Evolutionary conservation across 2,329 filamentous ascomycete species (phyloP), one percentile per base, ranked within the genome.

Genomic region (Phyllosticta capitalensis): DNA sequence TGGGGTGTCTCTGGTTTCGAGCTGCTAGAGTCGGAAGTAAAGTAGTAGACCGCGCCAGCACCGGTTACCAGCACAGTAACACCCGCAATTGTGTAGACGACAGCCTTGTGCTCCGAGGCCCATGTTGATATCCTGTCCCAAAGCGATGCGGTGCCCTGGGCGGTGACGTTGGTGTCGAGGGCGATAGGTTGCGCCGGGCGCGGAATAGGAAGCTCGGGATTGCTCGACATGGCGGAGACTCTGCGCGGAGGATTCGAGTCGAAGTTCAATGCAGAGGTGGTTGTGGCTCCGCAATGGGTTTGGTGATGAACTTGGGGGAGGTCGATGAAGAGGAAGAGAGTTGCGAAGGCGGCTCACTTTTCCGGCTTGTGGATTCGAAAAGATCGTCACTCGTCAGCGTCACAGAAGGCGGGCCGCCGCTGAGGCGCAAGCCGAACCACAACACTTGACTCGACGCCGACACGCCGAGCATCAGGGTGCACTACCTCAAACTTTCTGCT

Each of bases 31-130:
- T 88, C 75, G 68, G 88, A 75, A 58, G 79, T 77, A 66, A 96
- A 80, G 75, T 96, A 97, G 80, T 97, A 99, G 70, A 95, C 87
- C 51, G 90, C 89, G 67, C 94, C 92, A 33, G 92, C 92, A 63
- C 89, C 90, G 14, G 90, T 94, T 60, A 95, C 89, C 51, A 96
- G 90, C 54, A 96, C 83, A 58, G 92, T 92, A 62, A 96, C 89
- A 69, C 94, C 94, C 59, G 92, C 94, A 76, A 97, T 90, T 66
- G 94, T 96, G 76, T 96, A 99, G 64, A 95, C 92, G 58, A 92
- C 83, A 54, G 90, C 88, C 79, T 96, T 97, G 78, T 99, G 92
- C 73, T 97, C 92, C 2, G 91, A 89, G 14, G 89, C 91, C 92
- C 94, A 99, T 70, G 80, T 86, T 65, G 91, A 88, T 76, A 96